These are phyloP conservation scores for Aspergillus quadrilineatus DNA, from an alignment of 2,329 filamentous ascomycete species.

Conservation along the genomic window DNA sequence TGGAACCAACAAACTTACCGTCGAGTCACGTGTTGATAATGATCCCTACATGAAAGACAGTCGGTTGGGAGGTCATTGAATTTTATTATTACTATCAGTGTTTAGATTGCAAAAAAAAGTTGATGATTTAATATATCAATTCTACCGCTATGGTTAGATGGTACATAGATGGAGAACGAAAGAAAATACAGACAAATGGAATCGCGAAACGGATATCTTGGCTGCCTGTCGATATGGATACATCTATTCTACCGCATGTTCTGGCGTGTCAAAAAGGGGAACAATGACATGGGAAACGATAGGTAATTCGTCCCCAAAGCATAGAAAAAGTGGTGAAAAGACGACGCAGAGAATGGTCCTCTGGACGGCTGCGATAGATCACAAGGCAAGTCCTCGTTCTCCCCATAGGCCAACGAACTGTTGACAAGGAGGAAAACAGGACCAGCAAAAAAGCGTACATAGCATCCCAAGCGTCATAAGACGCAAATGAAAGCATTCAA, in stretches of 20 bases:
- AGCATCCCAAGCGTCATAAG: constrained; percentile 7
- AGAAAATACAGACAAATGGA: constrained; percentile 8
- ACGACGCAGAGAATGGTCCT: constrained; percentile 8
- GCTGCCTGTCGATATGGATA: constrained; percentile 31
- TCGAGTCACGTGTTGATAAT: neutral
- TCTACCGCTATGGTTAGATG: constrained; percentile 10
- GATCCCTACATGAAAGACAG: neutral
- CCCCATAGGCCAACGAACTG: neutral
- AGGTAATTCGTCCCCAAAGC: constrained; percentile 17
- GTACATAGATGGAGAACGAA: constrained; percentile 5
- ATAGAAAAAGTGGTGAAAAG: constrained; percentile 12
- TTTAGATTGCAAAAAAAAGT: too few species aligned
- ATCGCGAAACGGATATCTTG: constrained; percentile 6
- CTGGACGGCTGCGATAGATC: constrained; percentile 3
- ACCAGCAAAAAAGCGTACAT: constrained; percentile 4
- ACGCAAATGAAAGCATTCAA: constrained; percentile 19
- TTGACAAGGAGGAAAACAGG: neutral
- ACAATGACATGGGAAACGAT: constrained; percentile 18
- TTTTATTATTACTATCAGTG: too few species aligned
- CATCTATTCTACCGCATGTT: constrained; percentile 36
- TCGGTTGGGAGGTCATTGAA: too few species aligned
- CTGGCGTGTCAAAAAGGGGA: constrained; percentile 18
- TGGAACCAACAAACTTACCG: neutral
- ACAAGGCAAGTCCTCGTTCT: constrained; percentile 7
- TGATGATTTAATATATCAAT: neutral